Conservation (phyloP, 352 stramenopile genomes). For the Elongisporangium senticosum region DNA sequence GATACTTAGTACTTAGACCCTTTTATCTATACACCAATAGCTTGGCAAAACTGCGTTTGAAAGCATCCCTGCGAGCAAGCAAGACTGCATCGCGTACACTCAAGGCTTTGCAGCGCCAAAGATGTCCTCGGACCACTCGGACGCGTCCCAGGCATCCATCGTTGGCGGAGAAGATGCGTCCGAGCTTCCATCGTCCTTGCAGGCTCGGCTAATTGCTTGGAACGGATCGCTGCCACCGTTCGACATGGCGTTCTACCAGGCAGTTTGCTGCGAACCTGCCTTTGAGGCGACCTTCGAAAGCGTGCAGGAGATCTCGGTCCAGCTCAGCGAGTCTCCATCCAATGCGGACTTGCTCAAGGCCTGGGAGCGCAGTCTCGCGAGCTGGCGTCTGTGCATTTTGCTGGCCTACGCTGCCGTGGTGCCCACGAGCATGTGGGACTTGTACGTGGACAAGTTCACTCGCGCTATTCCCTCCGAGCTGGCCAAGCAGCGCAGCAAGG, state of each 20-base stretch:
- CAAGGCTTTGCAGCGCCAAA: slow-evolving; percentile 52
- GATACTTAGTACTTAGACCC: neutral
- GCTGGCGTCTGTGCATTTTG: slow-evolving; percentile 62
- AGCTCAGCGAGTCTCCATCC: slow-evolving; percentile 27
- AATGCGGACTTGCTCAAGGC: slow-evolving; percentile 25
- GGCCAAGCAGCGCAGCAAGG: slow-evolving; percentile 17
- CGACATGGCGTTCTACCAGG: slow-evolving; percentile 71
- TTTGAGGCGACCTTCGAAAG: slow-evolving; percentile 56
- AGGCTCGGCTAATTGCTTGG: slow-evolving; percentile 39
- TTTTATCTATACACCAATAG: slow-evolving; percentile 11
- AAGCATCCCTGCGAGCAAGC: slow-evolving; percentile 46
- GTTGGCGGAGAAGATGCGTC: slow-evolving; percentile 61
- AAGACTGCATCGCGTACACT: slow-evolving; percentile 52
- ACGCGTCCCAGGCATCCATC: slow-evolving; percentile 11
- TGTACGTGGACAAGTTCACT: slow-evolving; percentile 55
- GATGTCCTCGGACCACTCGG: slow-evolving; percentile 12
- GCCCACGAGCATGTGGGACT: slow-evolving; percentile 51
- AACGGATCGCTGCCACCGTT: slow-evolving; percentile 73
- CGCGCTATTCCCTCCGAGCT: slow-evolving; percentile 47
- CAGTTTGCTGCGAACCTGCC: slow-evolving; percentile 64
- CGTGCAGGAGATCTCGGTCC: slow-evolving; percentile 53
- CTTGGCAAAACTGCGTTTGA: slow-evolving; percentile 62
- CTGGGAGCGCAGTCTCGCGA: slow-evolving; percentile 48
- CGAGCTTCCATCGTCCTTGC: slow-evolving; percentile 44
- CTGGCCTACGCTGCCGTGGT: slow-evolving; percentile 68